Percentiles rank a stretch among this genome's conserved stretches.
These are phyloP conservation scores for Bretziella fagacearum DNA, from an alignment of 2,329 filamentous ascomycete genomes.

Conservation along the genomic window DNA sequence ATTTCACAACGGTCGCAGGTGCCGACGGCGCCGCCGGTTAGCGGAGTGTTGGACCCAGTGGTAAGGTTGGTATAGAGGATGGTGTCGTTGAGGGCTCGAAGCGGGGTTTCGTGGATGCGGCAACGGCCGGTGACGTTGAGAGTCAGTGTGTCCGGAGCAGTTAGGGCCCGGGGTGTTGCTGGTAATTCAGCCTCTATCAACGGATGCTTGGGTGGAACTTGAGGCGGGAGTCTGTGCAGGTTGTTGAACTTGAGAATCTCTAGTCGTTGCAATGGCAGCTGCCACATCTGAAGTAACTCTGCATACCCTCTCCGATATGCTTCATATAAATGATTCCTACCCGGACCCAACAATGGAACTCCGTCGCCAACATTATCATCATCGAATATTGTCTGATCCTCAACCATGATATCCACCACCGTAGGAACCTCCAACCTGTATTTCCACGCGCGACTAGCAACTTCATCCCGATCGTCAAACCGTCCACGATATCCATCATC, in stretches of 20 bases:
- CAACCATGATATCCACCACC: conserved; percentile 29
- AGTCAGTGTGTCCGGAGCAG: neutral
- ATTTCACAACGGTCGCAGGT: conserved; percentile 35
- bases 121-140: conserved; percentile 48
- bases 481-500: conserved; percentile 32
- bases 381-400: conserved; percentile 49
- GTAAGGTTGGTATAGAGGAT: conserved; percentile 16
- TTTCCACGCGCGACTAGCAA: neutral
- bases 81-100: conserved; percentile 38
- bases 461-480: neutral
- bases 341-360: conserved; percentile 38
- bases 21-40: conserved; percentile 31
- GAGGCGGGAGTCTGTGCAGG: conserved; percentile 29
- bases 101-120: conserved; percentile 42
- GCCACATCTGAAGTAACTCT: conserved; percentile 52
- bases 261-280: conserved; percentile 41
- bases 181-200: too few species aligned
- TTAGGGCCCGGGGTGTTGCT: too few species aligned
- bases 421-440: conserved; percentile 19
- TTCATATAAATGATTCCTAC: conserved; percentile 32
- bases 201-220: too few species aligned
- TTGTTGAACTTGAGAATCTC: conserved; percentile 56
- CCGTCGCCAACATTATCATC: conserved; percentile 46
- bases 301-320: conserved; percentile 49
- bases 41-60: conserved; percentile 20